Evolutionary conservation across 1,284 basidiomycete genomes (phyloP).

Genomic region (Gymnopus androsaceus): DNA sequence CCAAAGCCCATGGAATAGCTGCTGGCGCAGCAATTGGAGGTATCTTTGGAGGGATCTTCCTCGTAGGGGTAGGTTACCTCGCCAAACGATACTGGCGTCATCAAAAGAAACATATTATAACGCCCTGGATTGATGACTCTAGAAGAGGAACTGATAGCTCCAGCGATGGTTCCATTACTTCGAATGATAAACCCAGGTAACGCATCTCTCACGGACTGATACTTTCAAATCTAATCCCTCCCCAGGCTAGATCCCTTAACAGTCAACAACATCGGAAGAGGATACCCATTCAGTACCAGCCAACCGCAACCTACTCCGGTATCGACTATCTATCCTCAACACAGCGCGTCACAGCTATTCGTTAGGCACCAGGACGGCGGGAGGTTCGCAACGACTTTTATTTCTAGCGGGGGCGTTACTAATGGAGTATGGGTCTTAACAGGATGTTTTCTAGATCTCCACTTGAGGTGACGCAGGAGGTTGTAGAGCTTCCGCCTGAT

Average conservation of each 20-base stretch:
- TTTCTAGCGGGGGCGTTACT: background rate
- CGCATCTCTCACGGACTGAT: no score
- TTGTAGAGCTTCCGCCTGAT: slow-evolving; percentile 6
- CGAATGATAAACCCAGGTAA: no score
- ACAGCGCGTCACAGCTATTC: background rate
- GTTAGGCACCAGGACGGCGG: slow-evolving; percentile 4
- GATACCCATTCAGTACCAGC: no score
- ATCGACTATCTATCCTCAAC: background rate
- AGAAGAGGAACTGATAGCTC: no score
- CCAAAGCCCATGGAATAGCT: slow-evolving; percentile 8
- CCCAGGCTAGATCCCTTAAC: no score
- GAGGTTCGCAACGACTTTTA: background rate
- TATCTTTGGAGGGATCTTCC: slow-evolving; percentile 9
- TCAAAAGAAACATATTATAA: background rate
- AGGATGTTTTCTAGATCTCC: no score
- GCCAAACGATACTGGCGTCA: background rate
- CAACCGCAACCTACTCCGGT: background rate
- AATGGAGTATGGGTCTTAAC: no score
- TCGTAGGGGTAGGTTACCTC: background rate
- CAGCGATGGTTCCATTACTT: no score
- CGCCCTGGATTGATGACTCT: background rate
- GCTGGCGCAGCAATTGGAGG: slow-evolving; percentile 10
- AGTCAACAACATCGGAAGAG: no score
- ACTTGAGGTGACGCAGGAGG: no score
- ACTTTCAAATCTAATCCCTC: no score